A percentile compares a stretch with the other conserved stretches of the same genome.
Conservation (phyloP, 2,329 filamentous ascomycete genomes). For the Geosmithia flava region DNA sequence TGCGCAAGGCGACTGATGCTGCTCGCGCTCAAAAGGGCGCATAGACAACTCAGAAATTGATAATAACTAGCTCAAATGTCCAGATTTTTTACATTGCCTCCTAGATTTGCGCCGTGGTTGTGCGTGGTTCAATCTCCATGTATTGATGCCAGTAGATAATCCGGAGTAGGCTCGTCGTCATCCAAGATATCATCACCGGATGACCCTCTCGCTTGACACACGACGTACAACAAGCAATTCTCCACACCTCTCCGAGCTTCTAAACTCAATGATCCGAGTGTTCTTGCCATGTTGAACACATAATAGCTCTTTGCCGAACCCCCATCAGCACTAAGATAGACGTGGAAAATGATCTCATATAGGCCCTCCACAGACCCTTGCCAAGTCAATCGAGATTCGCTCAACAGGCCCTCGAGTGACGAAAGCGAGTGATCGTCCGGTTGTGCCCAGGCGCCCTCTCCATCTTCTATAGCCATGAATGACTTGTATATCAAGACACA, state of each 20-base stretch:
- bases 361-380: neutral
- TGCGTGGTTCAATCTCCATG: slow-evolving; percentile 4
- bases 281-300: neutral
- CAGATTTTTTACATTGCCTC: too few relatives aligned
- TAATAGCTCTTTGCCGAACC: neutral
- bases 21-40: too few relatives aligned
- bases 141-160: slow-evolving; percentile 1
- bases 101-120: too few relatives aligned
- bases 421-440: neutral
- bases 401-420: neutral
- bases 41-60: too few relatives aligned
- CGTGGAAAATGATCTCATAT: neutral
- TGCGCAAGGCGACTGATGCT: neutral
- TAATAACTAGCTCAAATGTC: too few relatives aligned
- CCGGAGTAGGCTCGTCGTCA: neutral
- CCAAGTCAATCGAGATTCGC: neutral
- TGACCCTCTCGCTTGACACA: neutral
- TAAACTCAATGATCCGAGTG: slow-evolving; percentile 1
- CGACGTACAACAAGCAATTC: slow-evolving; percentile 1
- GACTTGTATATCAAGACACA: slow-evolving; percentile 1
- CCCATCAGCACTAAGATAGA: neutral
- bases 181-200: neutral
- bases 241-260: slow-evolving; percentile 2
- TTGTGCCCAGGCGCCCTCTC: neutral
- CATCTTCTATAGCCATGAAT: neutral